These are phyloP conservation scores for Areca catechu DNA, from an alignment of 176 grass and related monocot species.

Conservation along the genomic window DNA sequence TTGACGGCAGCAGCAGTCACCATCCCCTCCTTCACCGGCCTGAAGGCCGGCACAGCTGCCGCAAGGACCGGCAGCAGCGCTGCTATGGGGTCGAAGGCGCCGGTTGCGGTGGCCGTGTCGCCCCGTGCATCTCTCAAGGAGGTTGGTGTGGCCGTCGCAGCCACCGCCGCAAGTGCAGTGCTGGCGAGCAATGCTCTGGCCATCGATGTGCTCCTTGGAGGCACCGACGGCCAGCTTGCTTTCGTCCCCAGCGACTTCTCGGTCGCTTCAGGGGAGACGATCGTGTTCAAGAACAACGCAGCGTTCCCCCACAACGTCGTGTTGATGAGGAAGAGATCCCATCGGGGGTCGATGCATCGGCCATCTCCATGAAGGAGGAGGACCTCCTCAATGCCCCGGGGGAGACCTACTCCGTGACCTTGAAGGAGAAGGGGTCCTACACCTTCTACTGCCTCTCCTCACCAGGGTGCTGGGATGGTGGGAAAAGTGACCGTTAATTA, in stretches of 20 bases:
- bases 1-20: slow-evolving; percentile 19
- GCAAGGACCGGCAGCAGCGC: background rate
- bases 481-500: slow-evolving; percentile 94
- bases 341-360: slow-evolving; percentile 38
- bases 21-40: slow-evolving; percentile 20
- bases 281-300: slow-evolving; percentile 96
- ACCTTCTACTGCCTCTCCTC: slow-evolving; percentile 79
- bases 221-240: slow-evolving; percentile 39
- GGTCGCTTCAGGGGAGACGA: slow-evolving; percentile 63
- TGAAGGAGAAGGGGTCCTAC: slow-evolving; percentile 80
- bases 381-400: slow-evolving; percentile 61
- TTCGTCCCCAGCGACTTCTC: slow-evolving; percentile 66
- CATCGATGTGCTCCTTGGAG: slow-evolving; percentile 58
- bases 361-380: slow-evolving; percentile 63
- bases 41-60: slow-evolving; percentile 26
- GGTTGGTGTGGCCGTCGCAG: slow-evolving; percentile 32
- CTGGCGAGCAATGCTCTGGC: slow-evolving; percentile 57
- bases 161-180: slow-evolving; percentile 50
- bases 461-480: slow-evolving; percentile 76
- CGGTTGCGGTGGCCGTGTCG: background rate
- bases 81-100: background rate
- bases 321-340: slow-evolving; percentile 92
- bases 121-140: slow-evolving; percentile 57
- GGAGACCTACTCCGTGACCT: slow-evolving; percentile 57
- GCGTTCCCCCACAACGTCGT: slow-evolving; percentile 88